Conservation (phyloP, 2,329 filamentous ascomycete species). For the Gremmenia infestans region DNA sequence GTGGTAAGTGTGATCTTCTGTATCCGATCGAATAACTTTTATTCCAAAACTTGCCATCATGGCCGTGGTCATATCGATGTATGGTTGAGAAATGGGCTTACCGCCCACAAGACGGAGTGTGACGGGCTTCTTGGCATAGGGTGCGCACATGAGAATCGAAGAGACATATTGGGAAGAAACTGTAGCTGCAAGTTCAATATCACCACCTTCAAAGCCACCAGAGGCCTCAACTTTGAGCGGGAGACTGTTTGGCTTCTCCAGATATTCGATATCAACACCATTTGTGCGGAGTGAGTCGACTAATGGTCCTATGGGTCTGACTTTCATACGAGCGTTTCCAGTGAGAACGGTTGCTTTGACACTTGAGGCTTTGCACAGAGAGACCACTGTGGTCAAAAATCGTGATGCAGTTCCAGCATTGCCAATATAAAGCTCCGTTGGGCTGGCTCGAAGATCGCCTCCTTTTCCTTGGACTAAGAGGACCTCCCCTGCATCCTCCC, state of each 20-base stretch:
- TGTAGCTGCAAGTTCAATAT: slow-evolving; percentile 88
- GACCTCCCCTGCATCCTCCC: slow-evolving; percentile 92
- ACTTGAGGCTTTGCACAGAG: slow-evolving; percentile 66
- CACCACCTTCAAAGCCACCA: slow-evolving; percentile 76
- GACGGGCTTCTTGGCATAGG: slow-evolving; percentile 91
- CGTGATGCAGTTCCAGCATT: slow-evolving; percentile 95
- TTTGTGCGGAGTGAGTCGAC: slow-evolving; percentile 86
- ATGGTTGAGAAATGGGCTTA: slow-evolving; percentile 92
- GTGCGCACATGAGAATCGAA: slow-evolving; percentile 92
- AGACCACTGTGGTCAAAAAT: slow-evolving; percentile 87
- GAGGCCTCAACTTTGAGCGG: slow-evolving; percentile 79
- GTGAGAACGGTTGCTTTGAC: slow-evolving; percentile 74
- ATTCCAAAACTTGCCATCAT: slow-evolving; percentile 97
- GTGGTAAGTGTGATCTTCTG: slow-evolving; percentile 85
- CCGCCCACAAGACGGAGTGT: slow-evolving; percentile 89
- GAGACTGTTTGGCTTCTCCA: slow-evolving; percentile 77
- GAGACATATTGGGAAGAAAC: slow-evolving; percentile 99
- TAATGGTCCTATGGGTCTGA: slow-evolving; percentile 85
- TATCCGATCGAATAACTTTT: slow-evolving; percentile 67
- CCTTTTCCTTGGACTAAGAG: slow-evolving; percentile 86
- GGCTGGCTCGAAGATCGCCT: slow-evolving; percentile 73
- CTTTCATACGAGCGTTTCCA: slow-evolving; percentile 94
- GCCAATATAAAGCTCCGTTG: slow-evolving; percentile 79
- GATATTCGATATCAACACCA: slow-evolving; percentile 80
- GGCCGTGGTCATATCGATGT: slow-evolving; percentile 97